phyloP scores from a whole-genome alignment of 192 early-diverging fungal genomes.

The Paraglomus occultum region DNA sequence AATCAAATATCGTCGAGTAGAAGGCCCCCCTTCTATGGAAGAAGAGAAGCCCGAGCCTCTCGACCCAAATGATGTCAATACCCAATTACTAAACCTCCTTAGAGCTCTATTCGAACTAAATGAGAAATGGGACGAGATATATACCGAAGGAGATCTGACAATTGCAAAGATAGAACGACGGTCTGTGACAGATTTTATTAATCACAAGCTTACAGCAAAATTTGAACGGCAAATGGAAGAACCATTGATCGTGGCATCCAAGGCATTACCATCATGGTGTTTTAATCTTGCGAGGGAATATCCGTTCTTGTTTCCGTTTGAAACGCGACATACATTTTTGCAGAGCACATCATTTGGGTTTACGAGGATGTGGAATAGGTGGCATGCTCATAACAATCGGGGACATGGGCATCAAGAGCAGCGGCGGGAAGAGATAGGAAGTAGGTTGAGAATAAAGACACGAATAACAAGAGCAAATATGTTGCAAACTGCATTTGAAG shows the following conservation, averaged over 20 bases:
- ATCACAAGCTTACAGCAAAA: slow-evolving; percentile 82
- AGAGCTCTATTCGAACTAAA: slow-evolving; percentile 42
- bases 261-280: slow-evolving; percentile 78
- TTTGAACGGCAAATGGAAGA: slow-evolving; percentile 84
- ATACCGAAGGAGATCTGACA: slow-evolving; percentile 26
- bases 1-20: slow-evolving; percentile 56
- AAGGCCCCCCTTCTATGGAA: slow-evolving; percentile 32
- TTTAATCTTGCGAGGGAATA: slow-evolving; percentile 57
- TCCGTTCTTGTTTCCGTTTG: slow-evolving; percentile 83
- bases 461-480: slow-evolving; percentile 74
- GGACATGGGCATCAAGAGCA: slow-evolving; percentile 37
- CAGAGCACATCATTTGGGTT: slow-evolving; percentile 88
- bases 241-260: slow-evolving; percentile 82
- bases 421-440: slow-evolving; percentile 54
- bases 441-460: slow-evolving; percentile 87
- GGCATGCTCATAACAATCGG: slow-evolving; percentile 31
- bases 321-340: slow-evolving; percentile 72
- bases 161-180: slow-evolving; percentile 30
- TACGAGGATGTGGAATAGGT: slow-evolving; percentile 67
- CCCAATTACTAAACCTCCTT: slow-evolving; percentile 40
- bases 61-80: slow-evolving; percentile 30
- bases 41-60: slow-evolving; percentile 33
- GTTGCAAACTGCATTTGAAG: slow-evolving; percentile 78
- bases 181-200: slow-evolving; percentile 59
- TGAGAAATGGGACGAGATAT: slow-evolving; percentile 37